Evolutionary conservation across 2,329 filamentous ascomycete species (phyloP), one percentile per base, ranked within the genome.

Genomic region (Mycosphaerelloides madeirae): DNA sequence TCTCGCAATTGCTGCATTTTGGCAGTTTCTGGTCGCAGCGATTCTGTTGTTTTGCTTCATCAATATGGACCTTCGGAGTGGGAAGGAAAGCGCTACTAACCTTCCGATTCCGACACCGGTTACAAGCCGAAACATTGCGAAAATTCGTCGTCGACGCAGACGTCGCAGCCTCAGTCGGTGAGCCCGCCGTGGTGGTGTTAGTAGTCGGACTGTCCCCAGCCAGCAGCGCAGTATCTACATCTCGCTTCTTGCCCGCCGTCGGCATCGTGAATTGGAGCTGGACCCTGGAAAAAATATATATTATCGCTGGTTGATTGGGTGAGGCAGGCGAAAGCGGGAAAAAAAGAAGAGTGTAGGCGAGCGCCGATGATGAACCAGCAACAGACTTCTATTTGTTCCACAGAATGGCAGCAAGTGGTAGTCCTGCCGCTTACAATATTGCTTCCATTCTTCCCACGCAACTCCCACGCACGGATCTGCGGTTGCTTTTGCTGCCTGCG

Each of bases 1-100:
- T 96, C 65, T 90, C 88, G 68, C 91, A 97, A 56, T 87, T 87
- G 32, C 86, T 84, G 66, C 91, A 97, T 58, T 86, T 87, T 7
- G 91, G 91, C 50, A 97, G 76, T 54, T 85, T 84, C 75, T 96
- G 91, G 68, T 97, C 91, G 68, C 91, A 97, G 41, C 89, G 79
- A 65, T 96, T 97, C 74, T 54, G n/a, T n/a, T n/a, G n/a, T n/a
- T n/a, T n/a, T n/a, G n/a, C n/a, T n/a, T n/a, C n/a, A n/a, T n/a
- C n/a, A n/a, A n/a, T n/a, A n/a, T n/a, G n/a, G n/a, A n/a, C n/a
- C n/a, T n/a, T n/a, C n/a, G n/a, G n/a, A n/a, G 15, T 19, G n/a
- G 29, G 13, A 16, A 29, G 20, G 25, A 28, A 14, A 22, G 13
- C 31, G 16, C 6, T 20, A 38, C 38, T 31, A 38, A 54, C 52